Evolutionary conservation across 163 green algal genomes (phyloP).

Genomic region (Smithsoniella earleae): DNA sequence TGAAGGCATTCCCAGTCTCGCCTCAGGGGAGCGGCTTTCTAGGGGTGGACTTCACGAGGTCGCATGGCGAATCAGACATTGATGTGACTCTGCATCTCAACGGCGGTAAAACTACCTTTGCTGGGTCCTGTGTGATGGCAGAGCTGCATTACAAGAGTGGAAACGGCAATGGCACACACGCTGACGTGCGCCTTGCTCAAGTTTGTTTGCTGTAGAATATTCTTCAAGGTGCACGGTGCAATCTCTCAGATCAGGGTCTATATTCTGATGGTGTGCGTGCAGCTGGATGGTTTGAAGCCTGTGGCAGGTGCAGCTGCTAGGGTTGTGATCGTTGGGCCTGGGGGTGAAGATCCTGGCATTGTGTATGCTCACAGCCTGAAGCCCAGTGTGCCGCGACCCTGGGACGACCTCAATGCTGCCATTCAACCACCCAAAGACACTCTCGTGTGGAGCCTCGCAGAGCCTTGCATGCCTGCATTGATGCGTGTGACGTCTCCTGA

Average conservation of each 20-base stretch:
- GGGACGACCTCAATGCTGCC: not conserved
- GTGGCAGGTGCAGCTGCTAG: not conserved
- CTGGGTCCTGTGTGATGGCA: constrained; percentile 8
- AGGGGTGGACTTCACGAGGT: not conserved
- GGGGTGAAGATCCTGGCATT: not conserved
- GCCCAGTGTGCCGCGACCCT: not conserved
- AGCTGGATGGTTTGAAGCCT: not conserved
- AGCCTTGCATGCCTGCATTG: constrained; percentile 5
- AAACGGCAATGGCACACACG: not conserved
- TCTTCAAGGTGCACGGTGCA: too few species aligned
- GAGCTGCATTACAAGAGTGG: not conserved
- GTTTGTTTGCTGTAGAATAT: too few species aligned
- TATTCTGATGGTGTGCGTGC: not conserved
- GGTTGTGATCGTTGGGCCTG: not conserved
- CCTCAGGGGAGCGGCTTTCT: not conserved
- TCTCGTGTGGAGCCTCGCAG: not conserved
- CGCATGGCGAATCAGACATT: not conserved
- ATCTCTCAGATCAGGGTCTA: too few species aligned
- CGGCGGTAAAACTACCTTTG: constrained; percentile 1
- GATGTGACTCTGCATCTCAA: not conserved
- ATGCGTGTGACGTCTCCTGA: not conserved
- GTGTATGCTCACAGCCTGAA: constrained; percentile 15
- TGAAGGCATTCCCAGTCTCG: not conserved
- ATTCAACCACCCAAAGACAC: not conserved
- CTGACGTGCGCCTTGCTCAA: not conserved